These are phyloP conservation scores for Populus hybrid DNA, from an alignment of 441 rosid species.

Conservation along the genomic window DNA sequence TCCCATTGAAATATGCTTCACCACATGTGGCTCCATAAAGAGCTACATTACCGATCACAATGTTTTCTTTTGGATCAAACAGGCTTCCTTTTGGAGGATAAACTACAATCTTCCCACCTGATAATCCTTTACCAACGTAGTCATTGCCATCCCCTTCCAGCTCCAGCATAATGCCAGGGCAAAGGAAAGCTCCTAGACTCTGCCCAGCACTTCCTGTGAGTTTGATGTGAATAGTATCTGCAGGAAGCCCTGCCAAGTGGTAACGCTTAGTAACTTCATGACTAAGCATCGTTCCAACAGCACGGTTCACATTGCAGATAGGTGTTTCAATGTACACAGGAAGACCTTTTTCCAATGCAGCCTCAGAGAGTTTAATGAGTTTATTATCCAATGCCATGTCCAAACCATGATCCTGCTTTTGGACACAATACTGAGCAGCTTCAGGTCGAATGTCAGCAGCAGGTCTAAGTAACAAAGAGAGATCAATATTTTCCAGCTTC, in stretches of 20 bases:
- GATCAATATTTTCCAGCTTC: constrained; percentile 90
- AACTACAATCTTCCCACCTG: constrained; percentile 94
- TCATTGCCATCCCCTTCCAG: constrained; percentile 99
- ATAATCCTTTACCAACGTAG: constrained; percentile 98
- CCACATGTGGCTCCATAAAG: constrained; percentile 95
- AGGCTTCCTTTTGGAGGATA: constrained; percentile 92
- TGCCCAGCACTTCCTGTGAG: constrained; percentile 97
- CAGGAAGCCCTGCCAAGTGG: constrained; percentile 85
- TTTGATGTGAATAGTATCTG: constrained; percentile 90
- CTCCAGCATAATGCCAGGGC: constrained; percentile 91
- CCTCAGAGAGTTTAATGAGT: constrained; percentile 63
- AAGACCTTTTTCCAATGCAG: constrained; percentile 80
- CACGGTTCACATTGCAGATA: constrained; percentile 92
- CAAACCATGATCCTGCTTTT: constrained; percentile 96
- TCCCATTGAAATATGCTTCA: constrained; percentile 96
- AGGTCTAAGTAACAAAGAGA: constrained; percentile 81
- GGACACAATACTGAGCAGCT: constrained; percentile 91
- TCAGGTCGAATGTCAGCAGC: constrained; percentile 97
- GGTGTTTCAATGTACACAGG: constrained; percentile 87
- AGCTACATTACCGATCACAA: constrained; percentile 98
- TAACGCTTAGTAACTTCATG: constrained; percentile 97
- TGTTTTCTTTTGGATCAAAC: constrained; percentile 98
- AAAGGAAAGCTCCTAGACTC: constrained; percentile 96
- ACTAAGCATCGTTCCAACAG: constrained; percentile 99
- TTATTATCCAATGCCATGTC: constrained; percentile 95